Percentiles rank a stretch among this genome's conserved stretches.
These are phyloP conservation scores for Chrysoporthe austroafricana DNA, from an alignment of 2,329 filamentous ascomycete species.

Conservation along the genomic window DNA sequence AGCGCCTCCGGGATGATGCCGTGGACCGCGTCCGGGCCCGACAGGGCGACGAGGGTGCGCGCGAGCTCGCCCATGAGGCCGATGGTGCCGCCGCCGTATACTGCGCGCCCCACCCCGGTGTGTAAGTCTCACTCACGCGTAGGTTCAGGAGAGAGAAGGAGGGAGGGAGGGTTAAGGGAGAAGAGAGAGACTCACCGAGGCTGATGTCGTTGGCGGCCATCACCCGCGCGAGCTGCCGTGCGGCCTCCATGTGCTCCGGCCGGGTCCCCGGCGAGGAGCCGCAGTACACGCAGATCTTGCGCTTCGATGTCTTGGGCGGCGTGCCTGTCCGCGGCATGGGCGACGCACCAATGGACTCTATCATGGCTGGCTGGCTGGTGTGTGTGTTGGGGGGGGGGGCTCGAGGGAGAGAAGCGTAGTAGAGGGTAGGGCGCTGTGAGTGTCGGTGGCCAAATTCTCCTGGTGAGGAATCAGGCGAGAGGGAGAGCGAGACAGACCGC, in stretches of 20 bases:
- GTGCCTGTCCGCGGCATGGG: constrained; percentile 40
- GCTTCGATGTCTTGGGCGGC: constrained; percentile 42
- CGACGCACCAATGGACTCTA: constrained; percentile 47
- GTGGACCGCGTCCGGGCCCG: constrained; percentile 81
- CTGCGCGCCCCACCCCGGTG: constrained; percentile 42
- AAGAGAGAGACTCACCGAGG: constrained; percentile 56
- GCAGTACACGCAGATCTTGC: constrained; percentile 93
- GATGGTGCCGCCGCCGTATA: constrained; percentile 93
- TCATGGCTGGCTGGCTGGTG: constrained; percentile 27
- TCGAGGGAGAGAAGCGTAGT: not conserved
- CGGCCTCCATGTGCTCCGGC: constrained; percentile 76
- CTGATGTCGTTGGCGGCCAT: constrained; percentile 79
- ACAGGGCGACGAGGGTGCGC: constrained; percentile 79
- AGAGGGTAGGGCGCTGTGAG: not conserved
- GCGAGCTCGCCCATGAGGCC: constrained; percentile 96
- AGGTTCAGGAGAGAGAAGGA: not conserved
- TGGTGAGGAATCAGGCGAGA: not conserved
- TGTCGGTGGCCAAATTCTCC: not conserved
- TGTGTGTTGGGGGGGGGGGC: not conserved
- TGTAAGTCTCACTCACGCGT: no score
- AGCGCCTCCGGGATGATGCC: constrained; percentile 91
- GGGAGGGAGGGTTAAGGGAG: not conserved
- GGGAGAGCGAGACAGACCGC: constrained; percentile 14
- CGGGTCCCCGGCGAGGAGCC: constrained; percentile 76
- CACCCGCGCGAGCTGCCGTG: constrained; percentile 71